phyloP scores from a whole-genome alignment of 2,329 filamentous ascomycete species.

The Fusarium nodosum region DNA sequence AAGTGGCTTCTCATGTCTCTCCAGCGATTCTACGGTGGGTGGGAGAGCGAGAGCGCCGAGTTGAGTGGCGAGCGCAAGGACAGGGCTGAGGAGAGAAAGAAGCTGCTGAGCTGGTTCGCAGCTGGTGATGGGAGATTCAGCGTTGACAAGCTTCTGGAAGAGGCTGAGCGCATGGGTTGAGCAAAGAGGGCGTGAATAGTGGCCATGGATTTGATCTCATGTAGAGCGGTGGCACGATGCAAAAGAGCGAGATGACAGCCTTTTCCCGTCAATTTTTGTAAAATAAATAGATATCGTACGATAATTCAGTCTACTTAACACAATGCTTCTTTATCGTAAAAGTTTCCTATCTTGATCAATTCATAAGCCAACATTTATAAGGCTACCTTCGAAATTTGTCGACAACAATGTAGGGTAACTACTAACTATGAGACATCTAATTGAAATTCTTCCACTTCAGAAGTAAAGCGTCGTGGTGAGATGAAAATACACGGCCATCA shows the following conservation, averaged over 20 bases:
- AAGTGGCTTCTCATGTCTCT: slow-evolving; percentile 92
- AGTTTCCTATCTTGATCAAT: too few relatives aligned
- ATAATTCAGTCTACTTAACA: slow-evolving; percentile 1
- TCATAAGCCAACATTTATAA: not conserved
- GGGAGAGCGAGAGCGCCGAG: slow-evolving; percentile 62
- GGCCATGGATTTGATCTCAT: not conserved
- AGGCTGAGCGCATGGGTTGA: slow-evolving; percentile 83
- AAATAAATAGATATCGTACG: slow-evolving; percentile 28
- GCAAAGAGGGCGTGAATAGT: not conserved
- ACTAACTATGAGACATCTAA: too few relatives aligned
- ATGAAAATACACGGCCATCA: not conserved
- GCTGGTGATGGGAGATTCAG: slow-evolving; percentile 83
- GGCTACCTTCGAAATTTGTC: not conserved
- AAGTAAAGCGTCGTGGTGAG: not conserved
- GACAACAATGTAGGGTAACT: not conserved
- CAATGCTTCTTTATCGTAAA: not conserved
- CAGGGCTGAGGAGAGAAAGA: slow-evolving; percentile 73
- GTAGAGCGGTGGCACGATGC: not conserved
- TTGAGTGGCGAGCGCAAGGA: slow-evolving; percentile 61
- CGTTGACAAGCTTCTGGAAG: slow-evolving; percentile 86
- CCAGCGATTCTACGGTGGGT: slow-evolving; percentile 90
- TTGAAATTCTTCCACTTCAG: not conserved
- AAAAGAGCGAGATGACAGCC: slow-evolving; percentile 5
- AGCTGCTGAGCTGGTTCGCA: slow-evolving; percentile 85
- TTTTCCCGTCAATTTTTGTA: slow-evolving; percentile 27